Evolutionary conservation across 352 stramenopile species (phyloP).

Genomic region (Pythium monospermum): DNA sequence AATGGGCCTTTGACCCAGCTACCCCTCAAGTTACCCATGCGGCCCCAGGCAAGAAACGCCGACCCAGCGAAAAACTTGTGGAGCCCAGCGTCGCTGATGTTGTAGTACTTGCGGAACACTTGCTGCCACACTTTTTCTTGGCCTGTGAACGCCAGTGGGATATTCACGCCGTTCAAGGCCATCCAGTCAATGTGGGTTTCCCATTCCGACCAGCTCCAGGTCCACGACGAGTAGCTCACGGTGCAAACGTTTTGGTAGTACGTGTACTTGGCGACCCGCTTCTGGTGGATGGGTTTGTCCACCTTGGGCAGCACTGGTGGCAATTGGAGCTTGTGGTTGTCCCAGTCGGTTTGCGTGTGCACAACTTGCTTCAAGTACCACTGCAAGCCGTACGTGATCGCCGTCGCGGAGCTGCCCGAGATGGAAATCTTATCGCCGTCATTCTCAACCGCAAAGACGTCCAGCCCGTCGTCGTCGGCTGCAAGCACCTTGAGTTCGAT

Average conservation of each 20-base stretch:
- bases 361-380: slow-evolving; percentile 74
- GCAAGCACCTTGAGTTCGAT: slow-evolving; percentile 49
- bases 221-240: slow-evolving; percentile 87
- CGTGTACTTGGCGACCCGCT: slow-evolving; percentile 68
- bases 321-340: slow-evolving; percentile 67
- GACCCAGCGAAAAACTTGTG: slow-evolving; percentile 87
- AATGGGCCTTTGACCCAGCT: slow-evolving; percentile 82
- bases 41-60: slow-evolving; percentile 86
- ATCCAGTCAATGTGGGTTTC: slow-evolving; percentile 92
- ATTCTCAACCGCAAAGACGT: slow-evolving; percentile 57
- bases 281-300: slow-evolving; percentile 28
- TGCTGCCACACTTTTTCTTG: slow-evolving; percentile 88
- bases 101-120: slow-evolving; percentile 79
- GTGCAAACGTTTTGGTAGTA: slow-evolving; percentile 94
- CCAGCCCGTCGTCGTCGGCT: slow-evolving; percentile 33
- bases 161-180: slow-evolving; percentile 90
- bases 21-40: slow-evolving; percentile 87
- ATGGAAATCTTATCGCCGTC: slow-evolving; percentile 35
- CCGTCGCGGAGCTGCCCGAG: slow-evolving; percentile 42
- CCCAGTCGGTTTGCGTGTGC: slow-evolving; percentile 77
- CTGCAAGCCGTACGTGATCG: slow-evolving; percentile 66
- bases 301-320: slow-evolving; percentile 45
- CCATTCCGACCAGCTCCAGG: slow-evolving; percentile 87
- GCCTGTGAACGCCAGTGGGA: slow-evolving; percentile 86
- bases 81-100: slow-evolving; percentile 67